phyloP scores from a whole-genome alignment of 768 basidiomycete genomes.

The Pleurotus djamor region DNA sequence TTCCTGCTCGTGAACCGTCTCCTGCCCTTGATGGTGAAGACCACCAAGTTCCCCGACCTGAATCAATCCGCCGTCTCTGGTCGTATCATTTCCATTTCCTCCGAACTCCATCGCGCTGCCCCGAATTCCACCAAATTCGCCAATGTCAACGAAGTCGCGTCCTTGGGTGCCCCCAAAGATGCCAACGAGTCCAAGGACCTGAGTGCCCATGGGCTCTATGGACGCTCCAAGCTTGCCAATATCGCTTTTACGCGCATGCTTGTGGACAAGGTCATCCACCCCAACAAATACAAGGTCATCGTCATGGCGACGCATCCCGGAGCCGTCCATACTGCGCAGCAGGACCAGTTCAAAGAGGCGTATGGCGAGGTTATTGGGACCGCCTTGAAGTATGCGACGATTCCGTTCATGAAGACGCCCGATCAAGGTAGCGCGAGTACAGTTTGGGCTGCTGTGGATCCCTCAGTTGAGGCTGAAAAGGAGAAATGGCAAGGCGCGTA shows the following conservation, averaged over 20 bases:
- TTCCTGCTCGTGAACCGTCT: slow-evolving; percentile 1
- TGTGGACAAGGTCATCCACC: background rate
- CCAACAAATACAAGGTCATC: background rate
- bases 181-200: slow-evolving; percentile 2
- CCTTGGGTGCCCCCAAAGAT: background rate
- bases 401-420: background rate
- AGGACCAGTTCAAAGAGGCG: slow-evolving; percentile 3
- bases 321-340: slow-evolving; percentile 4
- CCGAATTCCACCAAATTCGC: background rate
- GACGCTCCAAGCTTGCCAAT: background rate
- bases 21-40: background rate
- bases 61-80: background rate
- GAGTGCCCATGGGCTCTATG: background rate
- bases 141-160: background rate
- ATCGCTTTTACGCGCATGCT: background rate
- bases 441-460: background rate
- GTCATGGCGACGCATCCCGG: background rate
- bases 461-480: background rate
- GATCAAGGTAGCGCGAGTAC: slow-evolving; percentile 2
- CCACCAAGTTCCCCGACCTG: background rate
- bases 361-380: background rate
- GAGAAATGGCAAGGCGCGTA: slow-evolving; percentile 1
- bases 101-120: background rate
- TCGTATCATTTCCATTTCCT: slow-evolving; percentile 1
- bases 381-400: background rate